Evolutionary conservation across 768 basidiomycete genomes (phyloP).

Genomic region (Hygrophorus russula): DNA sequence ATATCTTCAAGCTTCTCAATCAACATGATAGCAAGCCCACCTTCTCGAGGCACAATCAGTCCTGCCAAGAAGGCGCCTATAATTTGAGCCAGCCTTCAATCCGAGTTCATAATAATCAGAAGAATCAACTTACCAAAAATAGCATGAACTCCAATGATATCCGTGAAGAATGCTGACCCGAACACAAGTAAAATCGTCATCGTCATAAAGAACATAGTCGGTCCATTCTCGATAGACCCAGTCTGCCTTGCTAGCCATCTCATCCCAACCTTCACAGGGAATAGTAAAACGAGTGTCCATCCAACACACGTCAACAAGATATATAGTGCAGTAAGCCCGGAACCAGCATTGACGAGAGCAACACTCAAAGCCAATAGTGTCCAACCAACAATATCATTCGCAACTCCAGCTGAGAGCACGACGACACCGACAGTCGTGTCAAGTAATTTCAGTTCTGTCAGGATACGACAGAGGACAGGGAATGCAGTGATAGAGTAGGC

Average conservation of each 20-base stretch:
- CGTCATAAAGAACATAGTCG: slow-evolving; percentile 86
- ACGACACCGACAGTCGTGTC: slow-evolving; percentile 90
- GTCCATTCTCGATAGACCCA: slow-evolving; percentile 73
- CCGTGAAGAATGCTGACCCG: slow-evolving; percentile 85
- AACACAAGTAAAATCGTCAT: slow-evolving; percentile 71
- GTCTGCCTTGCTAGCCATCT: slow-evolving; percentile 66
- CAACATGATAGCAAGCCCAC: slow-evolving; percentile 75
- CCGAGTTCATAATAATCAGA: not conserved
- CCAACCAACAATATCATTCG: slow-evolving; percentile 85
- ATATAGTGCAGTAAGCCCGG: slow-evolving; percentile 76
- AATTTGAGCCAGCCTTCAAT: not conserved
- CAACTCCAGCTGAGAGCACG: slow-evolving; percentile 87
- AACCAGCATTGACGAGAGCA: slow-evolving; percentile 82
- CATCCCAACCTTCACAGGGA: slow-evolving; percentile 51
- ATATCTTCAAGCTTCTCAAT: slow-evolving; percentile 97
- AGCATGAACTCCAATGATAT: slow-evolving; percentile 84
- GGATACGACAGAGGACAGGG: slow-evolving; percentile 76
- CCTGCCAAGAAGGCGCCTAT: slow-evolving; percentile 75
- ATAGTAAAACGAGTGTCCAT: slow-evolving; percentile 69
- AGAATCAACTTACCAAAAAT: slow-evolving; percentile 55
- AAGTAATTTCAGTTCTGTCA: slow-evolving; percentile 84
- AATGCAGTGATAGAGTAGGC: slow-evolving; percentile 86
- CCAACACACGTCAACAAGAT: slow-evolving; percentile 72
- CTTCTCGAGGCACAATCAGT: slow-evolving; percentile 76
- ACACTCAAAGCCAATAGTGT: slow-evolving; percentile 80